Base-by-base conservation (phyloP, 352 stramenopile genomes). In the Aphanomyces stellatus region DNA sequence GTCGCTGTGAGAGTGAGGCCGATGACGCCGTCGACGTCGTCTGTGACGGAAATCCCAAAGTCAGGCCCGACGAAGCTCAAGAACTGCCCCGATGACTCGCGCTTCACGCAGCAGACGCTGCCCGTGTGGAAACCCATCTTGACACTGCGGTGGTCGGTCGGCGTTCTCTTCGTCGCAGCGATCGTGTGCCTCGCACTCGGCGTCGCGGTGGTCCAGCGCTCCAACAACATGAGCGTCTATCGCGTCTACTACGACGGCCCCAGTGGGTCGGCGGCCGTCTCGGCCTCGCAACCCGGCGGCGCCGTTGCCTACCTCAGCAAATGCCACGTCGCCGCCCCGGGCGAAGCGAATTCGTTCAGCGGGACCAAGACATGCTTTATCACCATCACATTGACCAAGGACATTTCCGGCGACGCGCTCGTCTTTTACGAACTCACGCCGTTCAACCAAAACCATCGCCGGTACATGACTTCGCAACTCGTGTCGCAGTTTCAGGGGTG, bases 101-200 rank as follows among this genome's bases (percentile, higher is more conserved):
- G 74, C 22, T 85, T 76, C 73, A 82, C 71, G 22, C 83, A 91
- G 69, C 81, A 90, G 57, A 86, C 83, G 24, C 51, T 90, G 34
- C 72, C 70, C 28, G 82, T 85, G 78, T 91, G 83, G 83, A 79
- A 88, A 55, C 81, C 81, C 30, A 85, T 90, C 63, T 75, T 91
- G 46, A 90, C 81, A 8, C 74, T 91, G 28, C 72, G 75, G 24
- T 87, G 74, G 79, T 76, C 77, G 8, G 85, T 89, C 53, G 69
- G 56, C 0, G 79, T 86, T 53, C 85, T 76, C 48, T 75, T 87
- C 24, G 48, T 81, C 2, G 59, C 86, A 28, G 72, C 74, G 8
- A 68, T 53, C 0, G 69, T 76, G 57, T 85, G 79, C 30, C 73
- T 81, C 17, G 71, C 66, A 2, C 71, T 90, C 7, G 82, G 82